Evolutionary conservation across 208 protist species (phyloP), one percentile per base, ranked within the genome.

Genomic region (Leishmania mexicana): DNA sequence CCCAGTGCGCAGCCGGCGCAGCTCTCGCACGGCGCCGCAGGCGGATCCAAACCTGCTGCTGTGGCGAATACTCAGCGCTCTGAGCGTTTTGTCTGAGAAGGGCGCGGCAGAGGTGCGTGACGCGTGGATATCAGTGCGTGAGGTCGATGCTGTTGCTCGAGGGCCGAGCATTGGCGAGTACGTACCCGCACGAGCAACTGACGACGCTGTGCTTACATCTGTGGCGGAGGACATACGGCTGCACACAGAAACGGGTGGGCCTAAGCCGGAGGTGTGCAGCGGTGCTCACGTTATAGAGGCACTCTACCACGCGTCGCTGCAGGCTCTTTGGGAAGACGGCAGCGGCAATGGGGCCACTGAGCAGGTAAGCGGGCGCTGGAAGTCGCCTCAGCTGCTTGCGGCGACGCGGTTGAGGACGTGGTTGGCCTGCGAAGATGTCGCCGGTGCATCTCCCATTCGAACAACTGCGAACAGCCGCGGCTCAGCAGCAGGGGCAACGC

Each of bases 31-130:
- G 10, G 10, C 45, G 45, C 38, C 45, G 47, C 70, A 5, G 28
- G 70, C 13, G 45, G 70, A 74, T 28, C 17, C 62, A 45, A 62
- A 40, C 28, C 24, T 17, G 38, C 51, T 58, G 28, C 70, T 81
- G 38, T 67, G 51, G 35, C 82, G 82, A 10, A 60, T 81, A 1
- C 73, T 85, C 68, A 75, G 60, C n/a, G 58, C 49, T 0, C 53
- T 81, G 31, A 24, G 38, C 49, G 15, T 24, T 0, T 31, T 85
- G 49, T 53, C 47, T 35, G 82, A 81, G 42, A 51, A 35, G 38
- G 60, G 79, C 11, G 82, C 82, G 6, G 82, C 82, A n/a, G 73
- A 73, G 73, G 82, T 85, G 71, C 77, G 75, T 47, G 54, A 81
- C 24, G 57, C 42, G 15, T 85, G 82, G 82, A 74, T 54, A 28